Evolutionary conservation across 176 grass and related monocot species (phyloP).

Genomic region (Musa schizocarpa): DNA sequence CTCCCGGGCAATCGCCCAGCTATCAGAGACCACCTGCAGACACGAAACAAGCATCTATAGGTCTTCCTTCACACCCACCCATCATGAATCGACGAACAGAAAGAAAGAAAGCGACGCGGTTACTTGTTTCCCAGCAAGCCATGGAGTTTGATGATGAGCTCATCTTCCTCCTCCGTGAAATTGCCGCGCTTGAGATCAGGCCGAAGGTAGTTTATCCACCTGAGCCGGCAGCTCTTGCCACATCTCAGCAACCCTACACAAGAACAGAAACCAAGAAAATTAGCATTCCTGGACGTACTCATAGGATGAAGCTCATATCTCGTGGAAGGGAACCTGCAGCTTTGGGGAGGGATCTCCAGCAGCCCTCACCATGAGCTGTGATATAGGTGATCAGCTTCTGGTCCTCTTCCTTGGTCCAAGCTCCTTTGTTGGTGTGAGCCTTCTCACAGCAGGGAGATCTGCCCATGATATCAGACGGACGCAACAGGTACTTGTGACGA

Average conservation of each 20-base stretch:
- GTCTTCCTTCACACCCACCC: not conserved
- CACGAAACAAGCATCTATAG: not conserved
- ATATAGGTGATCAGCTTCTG: slow-evolving; percentile 13
- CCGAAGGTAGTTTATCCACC: slow-evolving; percentile 23
- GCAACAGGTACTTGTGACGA: not conserved
- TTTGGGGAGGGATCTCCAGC: slow-evolving; percentile 15
- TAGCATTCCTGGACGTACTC: not conserved
- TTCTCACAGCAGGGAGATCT: slow-evolving; percentile 22
- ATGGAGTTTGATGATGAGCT: slow-evolving; percentile 23
- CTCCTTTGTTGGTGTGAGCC: slow-evolving; percentile 23
- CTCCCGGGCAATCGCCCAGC: not conserved
- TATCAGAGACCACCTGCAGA: slow-evolving; percentile 3
- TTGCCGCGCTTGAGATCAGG: slow-evolving; percentile 17
- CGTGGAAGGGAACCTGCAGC: not conserved
- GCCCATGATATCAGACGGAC: not conserved
- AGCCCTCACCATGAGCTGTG: slow-evolving; percentile 15
- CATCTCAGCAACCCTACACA: slow-evolving; percentile 11
- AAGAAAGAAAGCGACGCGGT: no score
- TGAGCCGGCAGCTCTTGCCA: slow-evolving; percentile 19
- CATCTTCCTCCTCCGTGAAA: slow-evolving; percentile 19
- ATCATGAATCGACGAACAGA: not conserved
- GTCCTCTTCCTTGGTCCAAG: slow-evolving; percentile 22
- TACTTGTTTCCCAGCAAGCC: slow-evolving; percentile 19
- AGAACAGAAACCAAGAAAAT: not conserved
- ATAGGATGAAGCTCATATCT: not conserved